Conservation (phyloP, 768 basidiomycete species). For the Lactarius quietus region DNA sequence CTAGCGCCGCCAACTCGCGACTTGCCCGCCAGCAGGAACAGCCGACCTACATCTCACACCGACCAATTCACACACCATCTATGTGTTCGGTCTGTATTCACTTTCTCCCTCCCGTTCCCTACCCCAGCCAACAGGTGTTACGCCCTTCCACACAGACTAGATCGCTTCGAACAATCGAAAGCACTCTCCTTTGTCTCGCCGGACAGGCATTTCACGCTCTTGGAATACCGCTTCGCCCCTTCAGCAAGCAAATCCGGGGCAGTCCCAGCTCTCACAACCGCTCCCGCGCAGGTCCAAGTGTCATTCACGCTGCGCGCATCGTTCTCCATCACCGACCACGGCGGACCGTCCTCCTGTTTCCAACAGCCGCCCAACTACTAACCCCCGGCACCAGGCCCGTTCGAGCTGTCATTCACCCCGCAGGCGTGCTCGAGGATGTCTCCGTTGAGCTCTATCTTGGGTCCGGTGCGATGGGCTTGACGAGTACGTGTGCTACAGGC, state of each 20-base stretch:
- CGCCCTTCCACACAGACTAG: conserved; percentile 52
- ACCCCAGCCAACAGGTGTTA: too few species aligned
- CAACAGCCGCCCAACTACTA: conserved; percentile 27
- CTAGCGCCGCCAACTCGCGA: neutral
- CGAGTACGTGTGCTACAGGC: conserved; percentile 58
- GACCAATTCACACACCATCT: conserved; percentile 48
- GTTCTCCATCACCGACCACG: conserved; percentile 38
- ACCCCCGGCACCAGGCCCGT: conserved; percentile 41
- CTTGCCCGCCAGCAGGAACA: conserved; percentile 49
- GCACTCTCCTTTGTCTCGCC: conserved; percentile 89
- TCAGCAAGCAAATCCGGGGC: conserved; percentile 31
- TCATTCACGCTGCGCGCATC: conserved; percentile 35
- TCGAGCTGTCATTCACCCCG: conserved; percentile 44
- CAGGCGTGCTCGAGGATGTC: conserved; percentile 66
- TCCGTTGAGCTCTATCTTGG: conserved; percentile 74
- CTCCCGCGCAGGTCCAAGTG: conserved; percentile 28
- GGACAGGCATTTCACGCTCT: conserved; percentile 81
- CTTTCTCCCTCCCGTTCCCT: neutral
- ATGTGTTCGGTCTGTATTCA: conserved; percentile 69
- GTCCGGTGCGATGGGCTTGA: conserved; percentile 64
- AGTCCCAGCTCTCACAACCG: conserved; percentile 41
- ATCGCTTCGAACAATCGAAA: conserved; percentile 74
- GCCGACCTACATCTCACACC: conserved; percentile 80
- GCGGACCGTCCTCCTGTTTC: conserved; percentile 34
- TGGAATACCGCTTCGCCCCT: conserved; percentile 73